Conservation (phyloP, 176 grass and related monocot species). For the Tillandsia leiboldiana region DNA sequence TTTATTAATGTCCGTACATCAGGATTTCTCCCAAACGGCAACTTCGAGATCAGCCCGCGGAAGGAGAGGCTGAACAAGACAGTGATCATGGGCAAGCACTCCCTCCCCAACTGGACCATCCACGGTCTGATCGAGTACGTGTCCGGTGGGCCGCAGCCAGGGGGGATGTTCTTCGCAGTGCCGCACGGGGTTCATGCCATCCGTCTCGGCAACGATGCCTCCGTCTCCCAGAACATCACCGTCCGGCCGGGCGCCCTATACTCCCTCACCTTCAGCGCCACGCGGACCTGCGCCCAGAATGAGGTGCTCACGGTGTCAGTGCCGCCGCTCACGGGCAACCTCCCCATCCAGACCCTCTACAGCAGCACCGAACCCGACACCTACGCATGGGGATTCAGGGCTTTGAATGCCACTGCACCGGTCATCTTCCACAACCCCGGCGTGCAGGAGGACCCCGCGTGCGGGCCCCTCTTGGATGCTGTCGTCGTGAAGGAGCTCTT, state of each 20-base stretch:
- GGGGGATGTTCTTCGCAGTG: conserved; percentile 89
- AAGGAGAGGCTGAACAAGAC: conserved; percentile 68
- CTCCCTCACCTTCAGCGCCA: conserved; percentile 83
- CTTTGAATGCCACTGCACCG: conserved; percentile 31
- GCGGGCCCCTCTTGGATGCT: conserved; percentile 78
- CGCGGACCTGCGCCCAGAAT: conserved; percentile 90
- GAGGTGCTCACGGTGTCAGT: conserved; percentile 35
- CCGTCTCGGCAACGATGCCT: conserved; percentile 61
- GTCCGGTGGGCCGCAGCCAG: conserved; percentile 70
- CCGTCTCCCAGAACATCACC: conserved; percentile 70
- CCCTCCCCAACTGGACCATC: conserved; percentile 77
- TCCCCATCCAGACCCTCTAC: conserved; percentile 82
- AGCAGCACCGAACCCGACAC: conserved; percentile 60
- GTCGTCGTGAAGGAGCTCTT: conserved; percentile 89
- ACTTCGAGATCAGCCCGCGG: conserved; percentile 72
- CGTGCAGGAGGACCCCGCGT: conserved; percentile 64
- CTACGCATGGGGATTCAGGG: conserved; percentile 83
- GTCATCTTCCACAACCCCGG: conserved; percentile 82
- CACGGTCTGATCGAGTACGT: conserved; percentile 71
- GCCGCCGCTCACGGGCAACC: conserved; percentile 61
- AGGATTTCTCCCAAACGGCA: conserved; percentile 83
- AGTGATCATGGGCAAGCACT: conserved; percentile 76
- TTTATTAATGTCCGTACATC: not conserved
- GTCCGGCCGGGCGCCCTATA: conserved; percentile 73
- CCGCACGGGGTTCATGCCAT: conserved; percentile 78